phyloP scores from a whole-genome alignment of 2,329 filamentous ascomycete genomes.

The Apiospora arundinis region DNA sequence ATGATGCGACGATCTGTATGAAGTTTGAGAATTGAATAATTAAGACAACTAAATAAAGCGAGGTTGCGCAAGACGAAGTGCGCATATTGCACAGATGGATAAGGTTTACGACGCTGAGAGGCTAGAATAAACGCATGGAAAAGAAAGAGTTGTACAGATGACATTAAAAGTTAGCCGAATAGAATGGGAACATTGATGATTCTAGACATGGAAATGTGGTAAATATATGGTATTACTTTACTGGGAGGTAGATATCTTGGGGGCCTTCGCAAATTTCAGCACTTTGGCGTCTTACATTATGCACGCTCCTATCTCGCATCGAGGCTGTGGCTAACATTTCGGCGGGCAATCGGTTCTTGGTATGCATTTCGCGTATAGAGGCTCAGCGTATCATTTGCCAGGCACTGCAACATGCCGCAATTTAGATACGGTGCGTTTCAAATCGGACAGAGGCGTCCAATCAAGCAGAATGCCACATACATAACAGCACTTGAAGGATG shows the following conservation, averaged over 20 bases:
- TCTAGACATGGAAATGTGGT: background rate
- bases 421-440: background rate
- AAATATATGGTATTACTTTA: background rate
- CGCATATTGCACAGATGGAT: background rate
- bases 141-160: no score
- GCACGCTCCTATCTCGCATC: no score
- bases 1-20: background rate
- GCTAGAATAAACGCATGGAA: no score
- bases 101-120: no score
- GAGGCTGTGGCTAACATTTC: no score
- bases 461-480: background rate
- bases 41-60: background rate
- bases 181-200: no score
- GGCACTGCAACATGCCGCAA: no score
- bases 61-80: background rate
- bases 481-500: background rate
- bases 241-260: background rate
- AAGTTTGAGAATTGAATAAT: background rate
- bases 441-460: background rate
- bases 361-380: no score
- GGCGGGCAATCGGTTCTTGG: no score
- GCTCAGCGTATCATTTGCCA: no score
- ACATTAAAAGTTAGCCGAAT: no score
- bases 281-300: background rate
- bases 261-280: background rate